Evolutionary conservation across 2,329 filamentous ascomycete species (phyloP).

Genomic region (Neopestalotiopsis sp.): DNA sequence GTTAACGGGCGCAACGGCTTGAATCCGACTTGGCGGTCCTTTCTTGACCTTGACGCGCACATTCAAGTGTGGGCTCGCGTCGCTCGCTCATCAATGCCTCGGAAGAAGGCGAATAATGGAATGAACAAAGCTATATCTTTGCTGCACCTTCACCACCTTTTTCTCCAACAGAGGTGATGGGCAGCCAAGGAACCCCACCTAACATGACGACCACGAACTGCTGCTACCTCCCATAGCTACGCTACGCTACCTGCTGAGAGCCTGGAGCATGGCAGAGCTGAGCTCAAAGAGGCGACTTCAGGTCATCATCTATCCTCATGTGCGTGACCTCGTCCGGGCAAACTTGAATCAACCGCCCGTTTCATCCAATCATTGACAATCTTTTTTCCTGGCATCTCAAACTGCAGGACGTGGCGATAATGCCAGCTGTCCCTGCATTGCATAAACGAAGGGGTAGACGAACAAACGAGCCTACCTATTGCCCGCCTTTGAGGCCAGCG

Average conservation of each 20-base stretch:
- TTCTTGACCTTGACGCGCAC: not conserved
- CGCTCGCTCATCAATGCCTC: not conserved
- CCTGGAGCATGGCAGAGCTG: not conserved
- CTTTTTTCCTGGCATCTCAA: constrained; percentile 6
- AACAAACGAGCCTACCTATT: not conserved
- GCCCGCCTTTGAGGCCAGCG: not conserved
- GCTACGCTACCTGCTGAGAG: not conserved
- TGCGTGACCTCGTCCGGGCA: not conserved
- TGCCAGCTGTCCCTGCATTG: constrained; percentile 42
- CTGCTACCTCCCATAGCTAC: not conserved
- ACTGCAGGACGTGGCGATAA: constrained; percentile 35
- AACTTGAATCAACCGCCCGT: constrained; percentile 4
- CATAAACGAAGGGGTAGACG: constrained; percentile 35
- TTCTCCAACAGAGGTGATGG: not conserved
- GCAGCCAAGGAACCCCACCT: not conserved
- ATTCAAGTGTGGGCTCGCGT: not conserved
- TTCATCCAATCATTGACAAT: constrained; percentile 14
- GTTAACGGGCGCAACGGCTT: not conserved
- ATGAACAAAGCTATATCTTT: not conserved
- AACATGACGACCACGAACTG: not conserved
- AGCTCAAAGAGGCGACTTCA: not conserved
- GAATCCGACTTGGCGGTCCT: not conserved
- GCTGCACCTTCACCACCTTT: not conserved
- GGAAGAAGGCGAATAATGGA: not conserved
- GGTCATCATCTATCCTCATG: not conserved